Evolutionary conservation across 495 filamentous ascomycete species (phyloP), one percentile per base, ranked within the genome.

Genomic region (Aspergillus asperescens): DNA sequence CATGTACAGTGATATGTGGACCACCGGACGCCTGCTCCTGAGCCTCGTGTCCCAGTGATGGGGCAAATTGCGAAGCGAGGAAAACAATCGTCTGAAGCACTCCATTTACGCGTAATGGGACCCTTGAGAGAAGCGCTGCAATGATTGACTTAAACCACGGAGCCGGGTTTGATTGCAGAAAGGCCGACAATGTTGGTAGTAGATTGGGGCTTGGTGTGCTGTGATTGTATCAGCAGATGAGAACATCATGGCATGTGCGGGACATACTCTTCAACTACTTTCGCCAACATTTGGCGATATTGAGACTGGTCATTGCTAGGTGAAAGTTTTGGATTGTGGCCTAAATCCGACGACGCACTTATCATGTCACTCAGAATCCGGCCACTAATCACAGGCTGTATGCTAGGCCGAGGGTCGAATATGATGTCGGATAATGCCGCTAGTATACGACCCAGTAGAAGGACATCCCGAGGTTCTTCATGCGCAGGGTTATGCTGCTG

Each of bases 71-170:
- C 60, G 68, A 85, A 62, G 71, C 77, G 18, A 90, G 74, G 58
- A 90, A 90, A 58, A 88, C 78, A 38, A 92, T 77, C 0, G 81
- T 84, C 32, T 83, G 77, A 16, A 86, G 64, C 4, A 90, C 83
- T 3, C 87, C 88, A 47, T 76, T 65, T 0, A 75, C 63, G 1
- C 86, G 77, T n/a, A 89, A 73, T 3, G 88, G 86, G 13, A 90
- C 58, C 15, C 73, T 58, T 9, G 85, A 81, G 8, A 92, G 71
- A 12, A 72, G 62, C 6, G 70, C 66, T 13, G 81, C 78, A 15
- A 87, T 60, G 1, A 61, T 57, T 3, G 67, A 61, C 25, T 72
- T 77, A 47, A 81, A 70, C 77, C 77, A 80, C 23, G 59, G 48
- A 15, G 68, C 58, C 8, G 70, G 63, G n/a, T 70, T 67, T 15